Evolutionary conservation across 352 stramenopile species (phyloP), one percentile per base, ranked within the genome.

Genomic region (Pythium plurisporium): DNA sequence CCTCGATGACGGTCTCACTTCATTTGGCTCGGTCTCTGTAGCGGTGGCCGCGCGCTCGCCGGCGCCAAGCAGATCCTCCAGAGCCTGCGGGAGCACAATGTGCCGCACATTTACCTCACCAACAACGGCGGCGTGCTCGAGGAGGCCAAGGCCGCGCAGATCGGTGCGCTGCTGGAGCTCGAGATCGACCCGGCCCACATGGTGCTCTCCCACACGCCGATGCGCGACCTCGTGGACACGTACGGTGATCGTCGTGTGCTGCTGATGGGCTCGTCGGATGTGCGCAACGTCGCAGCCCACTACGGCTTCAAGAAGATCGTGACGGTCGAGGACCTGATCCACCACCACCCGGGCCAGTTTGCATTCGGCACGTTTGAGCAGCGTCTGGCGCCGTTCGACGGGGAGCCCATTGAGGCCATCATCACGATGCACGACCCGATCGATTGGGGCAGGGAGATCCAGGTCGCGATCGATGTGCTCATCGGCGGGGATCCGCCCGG

Each of bases 341-440:
- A 79, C 48, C 75, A 91, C 30, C 43, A 89, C 60, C 86, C 87
- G 5, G 72, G 67, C 20, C 73, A 91, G 59, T 96, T 96, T 59
- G 79, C 87, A 7, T 96, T 96, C 60, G 46, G 72, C 33, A 26
- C 71, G 34, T 93, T 85, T 57, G 71, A 87, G 14, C 71, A 88
- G 45, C 78, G 80, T 9, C 30, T 42, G 14, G 74, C 76, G 30
- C 79, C 75, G 36, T 74, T 83, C 46, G 61, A 86, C 19, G 70
- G 82, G n/a, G 84, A 94, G 44, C 82, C 84, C 5, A 82, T 96
- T 33, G 81, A 87, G 26, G 88, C 82, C 19, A 86, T 96, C 55
- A 79, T 97, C 65, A 72, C 95, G 42, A 93, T 97, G 75, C 89
- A 97, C 64, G 88, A 97, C 41, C 89, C 89, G 14, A 80, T 91